Evolutionary conservation across 805 yeast species (phyloP).

Genomic region (Ascoidea rubescens): DNA sequence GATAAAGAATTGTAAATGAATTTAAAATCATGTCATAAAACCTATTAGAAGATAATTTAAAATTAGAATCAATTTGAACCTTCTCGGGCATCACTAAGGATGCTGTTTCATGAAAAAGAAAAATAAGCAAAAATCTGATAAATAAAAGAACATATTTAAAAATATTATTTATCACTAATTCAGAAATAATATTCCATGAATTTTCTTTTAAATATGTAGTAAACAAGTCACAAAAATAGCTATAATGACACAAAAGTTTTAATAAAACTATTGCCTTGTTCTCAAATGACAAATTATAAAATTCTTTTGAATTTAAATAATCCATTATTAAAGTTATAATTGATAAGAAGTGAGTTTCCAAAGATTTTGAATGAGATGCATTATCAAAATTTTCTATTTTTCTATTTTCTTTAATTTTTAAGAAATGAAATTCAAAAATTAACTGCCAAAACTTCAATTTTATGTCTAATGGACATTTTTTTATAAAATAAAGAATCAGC

Average conservation of each 20-base stretch:
- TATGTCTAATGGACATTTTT: constrained; percentile 49
- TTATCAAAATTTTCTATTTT: neutral
- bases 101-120: neutral
- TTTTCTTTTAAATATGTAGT: neutral
- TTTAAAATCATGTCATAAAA: neutral
- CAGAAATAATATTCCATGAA: neutral
- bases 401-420: constrained; percentile 3
- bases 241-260: too few relatives aligned
- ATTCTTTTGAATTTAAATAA: constrained; percentile 9
- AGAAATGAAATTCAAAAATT: constrained; percentile 41
- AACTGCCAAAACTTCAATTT: constrained; percentile 66
- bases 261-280: too few relatives aligned
- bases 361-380: neutral
- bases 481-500: constrained; percentile 50
- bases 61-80: neutral
- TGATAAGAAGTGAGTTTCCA: too few relatives aligned
- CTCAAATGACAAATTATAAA: neutral
- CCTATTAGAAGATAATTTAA: neutral
- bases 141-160: too few relatives aligned
- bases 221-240: neutral
- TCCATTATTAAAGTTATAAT: neutral
- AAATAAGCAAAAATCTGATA: neutral
- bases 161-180: neutral
- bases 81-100: neutral
- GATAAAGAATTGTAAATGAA: neutral